These are phyloP conservation scores for Paramecium bursaria DNA, from an alignment of 73 alveolate genomes.

Conservation along the genomic window DNA sequence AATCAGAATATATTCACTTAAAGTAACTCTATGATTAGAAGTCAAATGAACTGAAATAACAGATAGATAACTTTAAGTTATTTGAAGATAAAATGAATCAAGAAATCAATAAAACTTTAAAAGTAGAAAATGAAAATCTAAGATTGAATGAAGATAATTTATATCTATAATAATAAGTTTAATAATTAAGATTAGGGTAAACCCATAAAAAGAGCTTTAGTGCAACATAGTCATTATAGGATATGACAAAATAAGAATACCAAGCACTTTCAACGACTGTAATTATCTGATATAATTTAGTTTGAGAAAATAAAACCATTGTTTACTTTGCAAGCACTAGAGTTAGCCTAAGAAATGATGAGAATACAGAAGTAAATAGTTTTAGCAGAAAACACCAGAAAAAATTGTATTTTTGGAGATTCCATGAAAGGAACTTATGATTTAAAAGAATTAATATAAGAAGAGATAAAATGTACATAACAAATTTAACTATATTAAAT, in stretches of 20 bases:
- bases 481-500: too few relatives aligned
- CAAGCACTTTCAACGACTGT: constrained; percentile 14
- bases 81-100: background rate
- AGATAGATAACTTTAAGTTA: background rate
- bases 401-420: too few relatives aligned
- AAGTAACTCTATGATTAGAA: constrained; percentile 3
- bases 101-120: background rate
- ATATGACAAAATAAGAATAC: constrained; percentile 8
- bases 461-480: too few relatives aligned
- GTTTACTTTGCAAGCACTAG: constrained; percentile 4
- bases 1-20: background rate
- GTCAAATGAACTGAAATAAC: background rate
- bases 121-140: constrained; percentile 15
- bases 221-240: background rate
- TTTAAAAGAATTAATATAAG: too few relatives aligned
- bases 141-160: background rate
- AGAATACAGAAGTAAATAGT: constrained; percentile 8
- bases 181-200: background rate
- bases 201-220: constrained; percentile 25
- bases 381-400: too few relatives aligned
- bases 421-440: too few relatives aligned
- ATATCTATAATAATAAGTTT: background rate
- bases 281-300: background rate
- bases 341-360: constrained; percentile 36
- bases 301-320: constrained; percentile 36